Evolutionary conservation across 1,139 yeast species (phyloP).

Genomic region (Yamadazyma mexicana): DNA sequence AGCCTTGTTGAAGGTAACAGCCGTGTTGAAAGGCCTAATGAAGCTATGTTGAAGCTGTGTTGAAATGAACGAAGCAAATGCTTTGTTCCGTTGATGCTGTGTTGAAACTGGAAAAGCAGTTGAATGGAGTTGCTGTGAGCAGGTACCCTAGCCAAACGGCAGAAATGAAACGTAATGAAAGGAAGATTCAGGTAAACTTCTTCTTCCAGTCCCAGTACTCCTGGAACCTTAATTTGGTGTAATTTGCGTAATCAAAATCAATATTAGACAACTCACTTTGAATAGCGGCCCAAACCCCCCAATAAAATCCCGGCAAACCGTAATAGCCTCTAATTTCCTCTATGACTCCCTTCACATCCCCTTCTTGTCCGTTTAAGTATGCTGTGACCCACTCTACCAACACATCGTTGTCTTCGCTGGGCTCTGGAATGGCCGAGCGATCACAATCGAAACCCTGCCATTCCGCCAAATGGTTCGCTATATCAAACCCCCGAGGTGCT

Average conservation of each 20-base stretch:
- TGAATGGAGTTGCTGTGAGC: no score
- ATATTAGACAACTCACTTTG: slow-evolving; percentile 70
- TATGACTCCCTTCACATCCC: slow-evolving; percentile 37
- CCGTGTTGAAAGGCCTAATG: no score
- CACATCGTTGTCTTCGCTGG: slow-evolving; percentile 40
- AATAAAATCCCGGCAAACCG: slow-evolving; percentile 81
- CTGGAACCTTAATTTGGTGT: slow-evolving; percentile 57
- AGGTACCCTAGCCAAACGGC: no score
- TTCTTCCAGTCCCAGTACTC: slow-evolving; percentile 75
- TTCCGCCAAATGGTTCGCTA: slow-evolving; percentile 83
- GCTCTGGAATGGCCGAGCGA: slow-evolving; percentile 57
- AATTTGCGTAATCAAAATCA: slow-evolving; percentile 69
- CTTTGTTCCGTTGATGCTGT: no score
- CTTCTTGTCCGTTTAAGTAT: slow-evolving; percentile 38
- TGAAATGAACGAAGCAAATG: no score
- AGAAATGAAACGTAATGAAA: no score
- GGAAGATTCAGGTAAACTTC: neutral
- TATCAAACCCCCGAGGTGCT: slow-evolving; percentile 79
- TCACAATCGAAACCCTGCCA: slow-evolving; percentile 87
- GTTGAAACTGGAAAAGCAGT: neutral
- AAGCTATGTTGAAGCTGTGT: no score
- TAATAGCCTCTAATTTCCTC: slow-evolving; percentile 61
- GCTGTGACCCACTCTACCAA: slow-evolving; percentile 57
- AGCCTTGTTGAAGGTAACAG: no score
- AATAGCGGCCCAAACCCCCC: slow-evolving; percentile 86